phyloP scores from a whole-genome alignment of 257 asterid species.

The Solanum megistacrolobum region DNA sequence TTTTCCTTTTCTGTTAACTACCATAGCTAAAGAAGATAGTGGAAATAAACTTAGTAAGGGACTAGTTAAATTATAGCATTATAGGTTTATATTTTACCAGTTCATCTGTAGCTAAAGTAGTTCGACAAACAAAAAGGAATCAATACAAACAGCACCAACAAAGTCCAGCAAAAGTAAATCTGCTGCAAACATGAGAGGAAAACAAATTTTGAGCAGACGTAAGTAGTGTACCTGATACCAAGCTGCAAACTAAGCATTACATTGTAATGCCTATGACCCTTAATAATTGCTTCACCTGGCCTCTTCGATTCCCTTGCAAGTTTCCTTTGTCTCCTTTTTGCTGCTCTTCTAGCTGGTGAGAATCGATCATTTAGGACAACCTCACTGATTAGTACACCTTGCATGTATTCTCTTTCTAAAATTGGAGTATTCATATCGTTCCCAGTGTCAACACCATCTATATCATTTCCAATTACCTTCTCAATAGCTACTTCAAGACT shows the following conservation, averaged over 20 bases:
- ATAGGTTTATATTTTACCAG: neutral
- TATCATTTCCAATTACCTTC: constrained; percentile 62
- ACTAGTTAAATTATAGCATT: neutral
- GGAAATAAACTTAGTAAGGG: neutral
- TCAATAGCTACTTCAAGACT: constrained; percentile 88
- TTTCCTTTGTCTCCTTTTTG: constrained; percentile 59
- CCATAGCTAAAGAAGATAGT: neutral
- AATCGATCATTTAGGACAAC: constrained; percentile 50
- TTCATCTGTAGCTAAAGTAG: neutral
- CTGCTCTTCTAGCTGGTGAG: constrained; percentile 60
- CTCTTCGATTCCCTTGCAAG: constrained; percentile 63
- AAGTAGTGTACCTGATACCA: constrained; percentile 69
- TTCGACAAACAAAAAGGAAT: neutral
- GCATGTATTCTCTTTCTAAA: constrained; percentile 94
- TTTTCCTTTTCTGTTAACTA: neutral
- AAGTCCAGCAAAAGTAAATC: neutral
- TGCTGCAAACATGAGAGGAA: neutral
- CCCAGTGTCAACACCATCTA: constrained; percentile 37
- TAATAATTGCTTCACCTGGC: constrained; percentile 82
- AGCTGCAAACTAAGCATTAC: constrained; percentile 95
- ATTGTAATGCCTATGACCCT: constrained; percentile 46
- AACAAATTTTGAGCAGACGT: neutral
- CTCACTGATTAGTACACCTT: constrained; percentile 89
- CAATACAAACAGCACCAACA: neutral
- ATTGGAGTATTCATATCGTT: constrained; percentile 48